These are phyloP conservation scores for Lactifluus hygrophoroides DNA, from an alignment of 768 basidiomycete genomes.

Conservation along the genomic window DNA sequence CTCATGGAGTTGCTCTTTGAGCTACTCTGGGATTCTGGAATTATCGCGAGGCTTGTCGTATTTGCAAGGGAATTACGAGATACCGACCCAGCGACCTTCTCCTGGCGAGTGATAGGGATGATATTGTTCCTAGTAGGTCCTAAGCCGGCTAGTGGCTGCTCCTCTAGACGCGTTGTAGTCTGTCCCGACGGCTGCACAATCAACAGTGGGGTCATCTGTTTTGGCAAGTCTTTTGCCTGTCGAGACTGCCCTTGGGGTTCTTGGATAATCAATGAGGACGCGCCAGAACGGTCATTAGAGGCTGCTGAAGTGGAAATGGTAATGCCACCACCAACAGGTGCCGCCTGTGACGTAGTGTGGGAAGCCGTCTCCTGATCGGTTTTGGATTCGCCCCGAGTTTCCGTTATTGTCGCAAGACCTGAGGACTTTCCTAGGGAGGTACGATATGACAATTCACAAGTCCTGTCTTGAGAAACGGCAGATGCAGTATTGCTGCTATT, in stretches of 20 bases:
- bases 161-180: neutral
- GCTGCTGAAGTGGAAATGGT: neutral
- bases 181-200: neutral
- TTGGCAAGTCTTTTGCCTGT: neutral
- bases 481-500: neutral
- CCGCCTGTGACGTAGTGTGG: neutral
- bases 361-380: neutral
- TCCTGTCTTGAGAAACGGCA: neutral
- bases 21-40: neutral
- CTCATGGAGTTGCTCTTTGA: neutral
- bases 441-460: neutral
- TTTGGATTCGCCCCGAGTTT: neutral
- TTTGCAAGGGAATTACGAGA: neutral
- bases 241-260: neutral
- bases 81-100: neutral
- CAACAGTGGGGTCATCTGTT: neutral
- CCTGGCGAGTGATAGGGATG: neutral
- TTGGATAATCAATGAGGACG: neutral
- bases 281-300: neutral
- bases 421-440: neutral
- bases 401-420: neutral
- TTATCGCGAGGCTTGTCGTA: neutral
- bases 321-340: neutral
- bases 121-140: neutral
- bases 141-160: neutral